A percentile compares a stretch with the other conserved stretches of the same genome.
Evolutionary conservation across 2,329 filamentous ascomycete species (phyloP).

Genomic region (Aspergillus ochraceus): DNA sequence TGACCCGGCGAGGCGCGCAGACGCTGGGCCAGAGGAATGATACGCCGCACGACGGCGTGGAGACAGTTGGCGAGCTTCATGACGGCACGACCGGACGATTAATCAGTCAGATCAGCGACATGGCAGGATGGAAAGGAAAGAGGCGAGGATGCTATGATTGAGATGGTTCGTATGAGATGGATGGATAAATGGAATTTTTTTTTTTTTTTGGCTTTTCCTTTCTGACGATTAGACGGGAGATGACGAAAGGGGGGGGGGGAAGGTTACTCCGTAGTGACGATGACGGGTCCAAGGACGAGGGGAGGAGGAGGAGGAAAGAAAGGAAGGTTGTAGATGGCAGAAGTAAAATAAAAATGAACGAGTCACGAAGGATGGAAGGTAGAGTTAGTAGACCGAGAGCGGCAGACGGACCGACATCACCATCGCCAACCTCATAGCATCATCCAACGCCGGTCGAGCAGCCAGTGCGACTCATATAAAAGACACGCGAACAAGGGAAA

Average conservation of each 20-base stretch:
- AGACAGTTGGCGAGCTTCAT: slow-evolving; percentile 10
- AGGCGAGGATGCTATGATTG: background rate
- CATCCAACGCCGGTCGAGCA: background rate
- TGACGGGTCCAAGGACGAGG: background rate
- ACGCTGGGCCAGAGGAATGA: slow-evolving; percentile 3
- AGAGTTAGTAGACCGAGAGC: background rate
- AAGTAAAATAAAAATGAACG: background rate
- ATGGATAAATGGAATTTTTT: too few relatives aligned
- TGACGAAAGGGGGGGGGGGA: background rate
- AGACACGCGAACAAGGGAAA: background rate
- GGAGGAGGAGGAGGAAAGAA: too few relatives aligned
- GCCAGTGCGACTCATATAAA: background rate
- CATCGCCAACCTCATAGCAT: background rate
- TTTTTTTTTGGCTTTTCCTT: too few relatives aligned
- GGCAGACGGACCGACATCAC: background rate
- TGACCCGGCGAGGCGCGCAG: slow-evolving; percentile 16
- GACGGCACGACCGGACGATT: background rate
- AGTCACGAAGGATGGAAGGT: background rate
- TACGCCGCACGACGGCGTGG: slow-evolving; percentile 6
- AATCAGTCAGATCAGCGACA: background rate
- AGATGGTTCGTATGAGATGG: background rate
- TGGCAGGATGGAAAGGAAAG: background rate
- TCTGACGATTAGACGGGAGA: background rate
- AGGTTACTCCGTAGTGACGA: background rate
- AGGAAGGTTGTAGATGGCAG: background rate